Evolutionary conservation across 371 early-diverging fungal genomes (phyloP), one percentile per base, ranked within the genome.

Genomic region (Rhizopus stolonifer): DNA sequence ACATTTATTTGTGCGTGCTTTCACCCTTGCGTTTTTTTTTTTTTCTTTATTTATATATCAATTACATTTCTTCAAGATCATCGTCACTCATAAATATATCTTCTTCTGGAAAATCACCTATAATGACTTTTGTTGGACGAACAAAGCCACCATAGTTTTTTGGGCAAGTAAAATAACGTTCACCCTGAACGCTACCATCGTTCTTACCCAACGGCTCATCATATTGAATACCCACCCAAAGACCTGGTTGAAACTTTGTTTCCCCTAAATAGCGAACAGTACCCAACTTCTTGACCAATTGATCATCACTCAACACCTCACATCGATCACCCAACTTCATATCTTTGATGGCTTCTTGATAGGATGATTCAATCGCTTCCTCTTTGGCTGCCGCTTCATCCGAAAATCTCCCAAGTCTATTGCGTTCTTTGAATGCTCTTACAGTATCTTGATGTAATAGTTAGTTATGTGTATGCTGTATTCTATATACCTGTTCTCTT

Each of bases 121-220:
- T 87, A 13, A 66, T 70, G 4, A 96, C 89, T 54, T 87, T 85
- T 56, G 86, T 85, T 2, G 97, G 95, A 9, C 95, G 83, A 21
- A 95, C 90, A 67, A 95, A 94, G 0, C 87, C 89, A 22, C 94
- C 97, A 60, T 90, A 82, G 8, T 88, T 86, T 22, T 76, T 65
- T 10, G 79, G 77, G 53, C 89, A 88, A 4, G 74, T 60, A 60
- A 95, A 96, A 58, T 94, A 96, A 8, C 53, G 60, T 18, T 68
- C 79, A 2, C 92, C 93, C 47, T 89, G 75, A 1, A 95, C 90
- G 48, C 81, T 85, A 33, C 98, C 98, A 67, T 95, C 84, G 63
- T 98, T 91, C 69, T 92, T 95, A 23, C 98, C 98, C 34, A 95
- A 61, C 0, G 98, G 98, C 54, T 98, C 98, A 61, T 98, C 98